Base-by-base conservation (phyloP, 805 yeast species). In the Schizosaccharomyces cryophilus region DNA sequence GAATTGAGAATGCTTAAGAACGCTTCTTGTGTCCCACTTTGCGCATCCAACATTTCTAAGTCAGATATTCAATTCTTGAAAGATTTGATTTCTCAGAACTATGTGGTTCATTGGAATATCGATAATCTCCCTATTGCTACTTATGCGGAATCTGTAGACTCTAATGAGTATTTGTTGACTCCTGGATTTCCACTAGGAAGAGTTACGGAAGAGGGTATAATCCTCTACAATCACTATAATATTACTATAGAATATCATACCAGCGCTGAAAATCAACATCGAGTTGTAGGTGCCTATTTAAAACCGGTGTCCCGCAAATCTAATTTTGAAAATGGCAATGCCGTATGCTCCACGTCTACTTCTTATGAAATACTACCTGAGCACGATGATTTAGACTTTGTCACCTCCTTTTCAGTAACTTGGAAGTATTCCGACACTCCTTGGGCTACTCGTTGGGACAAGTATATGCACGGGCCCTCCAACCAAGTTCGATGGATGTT, bases 401-500 rank as follows among this genome's bases (percentile, higher is more conserved):
- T 76, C 21, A 93, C 81, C 73, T 80, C 95, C n/a, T 93, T 93
- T 72, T 82, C 93, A 1, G 93, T 90, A 21, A 73, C 70, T 42
- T 93, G 90, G 77, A 70, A 73, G 24, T 78, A 78, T 61, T 83
- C 90, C 7, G 76, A 75, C 5, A 85, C 93, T 2, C 80, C 82
- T 3, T 93, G 97, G 97, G 97, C 96, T 42, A 90, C 97, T 2
- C 82, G 98, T 74, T 93, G 98, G 98, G 98, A 93, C 72, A 87
- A 87, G 72, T 93, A 93, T 70, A 76, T 93, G 67, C 94, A 87
- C 67, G 93, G 85, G 29, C 85, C 83, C 70, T 95, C 87, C 69
- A 94, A 96, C 62, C 84, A 84, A 69, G 85, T 93, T 66, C 96
- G 93, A 73, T 90, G 97, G 96, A 86, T 88, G 67, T 87, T 96